Conservation (phyloP, 139 green algal species). For the Closterium sp. region DNA sequence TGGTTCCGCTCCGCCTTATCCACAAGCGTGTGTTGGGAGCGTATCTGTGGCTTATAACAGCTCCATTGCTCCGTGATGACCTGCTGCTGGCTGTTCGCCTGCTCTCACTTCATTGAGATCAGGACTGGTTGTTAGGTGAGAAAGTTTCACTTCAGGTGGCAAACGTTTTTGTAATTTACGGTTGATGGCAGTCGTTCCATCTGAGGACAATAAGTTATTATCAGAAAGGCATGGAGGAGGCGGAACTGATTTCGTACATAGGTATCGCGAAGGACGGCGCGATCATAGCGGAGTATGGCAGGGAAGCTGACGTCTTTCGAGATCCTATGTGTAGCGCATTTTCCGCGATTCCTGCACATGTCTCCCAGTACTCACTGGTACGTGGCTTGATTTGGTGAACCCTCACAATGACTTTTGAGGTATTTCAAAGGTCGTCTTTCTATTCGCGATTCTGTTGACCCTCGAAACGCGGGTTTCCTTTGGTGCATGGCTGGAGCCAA, state of each 20-base stretch:
- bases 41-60: neutral
- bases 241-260: neutral
- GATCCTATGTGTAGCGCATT: neutral
- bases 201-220: no score
- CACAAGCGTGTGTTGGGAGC: neutral
- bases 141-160: no score
- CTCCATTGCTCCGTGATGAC: no score
- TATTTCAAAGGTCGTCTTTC: no score
- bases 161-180: no score
- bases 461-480: no score
- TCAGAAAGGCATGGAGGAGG: neutral
- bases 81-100: neutral
- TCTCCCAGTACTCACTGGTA: neutral
- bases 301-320: neutral
- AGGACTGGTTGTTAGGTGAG: neutral
- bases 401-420: no score
- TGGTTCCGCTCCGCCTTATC: neutral
- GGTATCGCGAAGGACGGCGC: neutral
- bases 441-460: no score
- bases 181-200: no score
- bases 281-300: neutral
- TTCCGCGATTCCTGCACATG: neutral
- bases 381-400: neutral
- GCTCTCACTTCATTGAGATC: neutral
- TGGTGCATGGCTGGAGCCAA: neutral